These are phyloP conservation scores for Hymenoscyphus infarciens DNA, from an alignment of 2,329 filamentous ascomycete genomes.

Conservation along the genomic window DNA sequence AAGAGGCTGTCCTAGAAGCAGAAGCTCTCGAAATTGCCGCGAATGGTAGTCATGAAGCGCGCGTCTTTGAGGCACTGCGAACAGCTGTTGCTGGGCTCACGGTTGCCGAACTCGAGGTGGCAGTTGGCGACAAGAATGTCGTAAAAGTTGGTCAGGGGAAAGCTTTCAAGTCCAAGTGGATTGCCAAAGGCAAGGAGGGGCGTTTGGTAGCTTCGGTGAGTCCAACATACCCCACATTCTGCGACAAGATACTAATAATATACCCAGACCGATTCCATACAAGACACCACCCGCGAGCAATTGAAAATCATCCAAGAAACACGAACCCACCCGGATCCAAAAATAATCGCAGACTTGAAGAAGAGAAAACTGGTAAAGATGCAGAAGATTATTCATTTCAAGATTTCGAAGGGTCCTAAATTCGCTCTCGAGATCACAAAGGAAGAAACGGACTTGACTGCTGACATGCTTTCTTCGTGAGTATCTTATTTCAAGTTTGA, in stretches of 20 bases:
- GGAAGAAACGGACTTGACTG: slow-evolving; percentile 92
- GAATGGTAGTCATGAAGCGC: slow-evolving; percentile 78
- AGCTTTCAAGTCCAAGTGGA: slow-evolving; percentile 81
- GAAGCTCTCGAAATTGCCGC: slow-evolving; percentile 70
- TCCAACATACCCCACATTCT: slow-evolving; percentile 10
- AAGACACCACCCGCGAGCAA: slow-evolving; percentile 74
- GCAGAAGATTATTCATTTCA: slow-evolving; percentile 83
- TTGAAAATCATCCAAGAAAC: slow-evolving; percentile 70
- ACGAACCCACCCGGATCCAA: slow-evolving; percentile 66
- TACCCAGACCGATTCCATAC: slow-evolving; percentile 62
- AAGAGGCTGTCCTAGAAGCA: slow-evolving; percentile 71
- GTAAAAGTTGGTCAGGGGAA: slow-evolving; percentile 88
- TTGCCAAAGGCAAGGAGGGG: slow-evolving; percentile 57
- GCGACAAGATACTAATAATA: background rate
- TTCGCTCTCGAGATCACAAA: slow-evolving; percentile 85
- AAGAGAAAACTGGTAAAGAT: slow-evolving; percentile 87
- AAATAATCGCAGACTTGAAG: slow-evolving; percentile 75
- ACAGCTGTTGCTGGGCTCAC: slow-evolving; percentile 75
- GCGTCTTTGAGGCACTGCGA: slow-evolving; percentile 72
- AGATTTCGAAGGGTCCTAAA: slow-evolving; percentile 78
- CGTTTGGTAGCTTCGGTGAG: slow-evolving; percentile 52
- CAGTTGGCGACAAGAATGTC: slow-evolving; percentile 68
- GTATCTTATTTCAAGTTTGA: slow-evolving; percentile 11
- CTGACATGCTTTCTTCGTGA: slow-evolving; percentile 76
- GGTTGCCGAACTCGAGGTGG: slow-evolving; percentile 67